Evolutionary conservation across 305 asterid genomes (phyloP), one percentile per base, ranked within the genome.

Genomic region (Rubia occidens): DNA sequence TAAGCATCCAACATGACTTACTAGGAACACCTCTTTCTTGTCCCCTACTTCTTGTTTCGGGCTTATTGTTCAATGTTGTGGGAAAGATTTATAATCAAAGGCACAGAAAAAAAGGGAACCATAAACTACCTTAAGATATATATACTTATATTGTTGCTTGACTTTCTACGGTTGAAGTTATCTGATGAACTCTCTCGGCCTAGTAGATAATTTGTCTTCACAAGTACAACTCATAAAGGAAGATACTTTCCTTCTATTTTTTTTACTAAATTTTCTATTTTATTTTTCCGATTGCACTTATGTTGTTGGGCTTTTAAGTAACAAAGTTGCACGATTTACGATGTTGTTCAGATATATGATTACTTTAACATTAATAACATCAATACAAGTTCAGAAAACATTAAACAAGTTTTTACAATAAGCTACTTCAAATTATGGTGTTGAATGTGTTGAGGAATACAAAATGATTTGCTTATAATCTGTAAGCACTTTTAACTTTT

Each of bases 11-110:
- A 79, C 78, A 82, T 69, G 75, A 62, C 79, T 67, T 62, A 15
- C 56, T 49, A 72, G 81, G 85, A 70, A 74, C 63, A 79, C 56
- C 83, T 71, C 72, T 78, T 70, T 78, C 54, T 59, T 74, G 69
- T 73, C 77, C 45, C 51, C 43, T 84, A 76, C 51, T 84, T 76
- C 85, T 81, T 78, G 80, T 70, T 73, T 45, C 81, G 92, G 88
- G 85, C 78, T 69, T 76, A 29, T 49, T 82, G 72, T 78, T 80
- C 74, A 74, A 40, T 82, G 72, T 77, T 81, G 76, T 78, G 83
- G 76, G 77, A 78, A 75, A 84, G 11, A n/a, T 55, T 55, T 7
- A 78, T 74, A 76, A 77, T 76, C 64, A 11, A 72, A 65, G 70
- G 74, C 78, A 74, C 84, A 2, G 2, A 26, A 26, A n/a, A n/a